Evolutionary conservation across 805 yeast genomes (phyloP).

Genomic region (Sugiyamaella americana): DNA sequence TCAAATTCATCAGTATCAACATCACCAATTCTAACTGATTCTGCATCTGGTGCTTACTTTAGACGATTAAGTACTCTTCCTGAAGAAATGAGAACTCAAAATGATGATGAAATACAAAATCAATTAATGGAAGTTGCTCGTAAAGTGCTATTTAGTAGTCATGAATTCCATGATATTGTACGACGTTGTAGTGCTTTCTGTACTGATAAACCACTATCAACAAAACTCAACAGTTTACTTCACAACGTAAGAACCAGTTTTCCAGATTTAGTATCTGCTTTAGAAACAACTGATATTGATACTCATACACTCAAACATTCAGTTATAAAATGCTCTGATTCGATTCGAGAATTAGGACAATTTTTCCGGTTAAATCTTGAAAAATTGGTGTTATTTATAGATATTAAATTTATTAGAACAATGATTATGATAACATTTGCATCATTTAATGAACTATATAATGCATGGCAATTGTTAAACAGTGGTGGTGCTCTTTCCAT

Average conservation of each 20-base stretch:
- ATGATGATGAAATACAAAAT: not conserved
- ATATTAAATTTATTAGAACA: constrained; percentile 59
- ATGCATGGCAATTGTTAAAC: constrained; percentile 50
- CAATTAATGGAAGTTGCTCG: constrained; percentile 44
- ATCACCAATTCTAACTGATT: constrained; percentile 13
- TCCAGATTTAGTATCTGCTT: constrained; percentile 44
- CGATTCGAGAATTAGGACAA: constrained; percentile 48
- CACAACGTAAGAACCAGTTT: constrained; percentile 14
- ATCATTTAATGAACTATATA: constrained; percentile 58
- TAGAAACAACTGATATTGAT: constrained; percentile 34
- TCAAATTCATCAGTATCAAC: constrained; percentile 5
- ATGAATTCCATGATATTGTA: constrained; percentile 46
- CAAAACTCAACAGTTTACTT: constrained; percentile 12
- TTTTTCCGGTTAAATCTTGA: constrained; percentile 44
- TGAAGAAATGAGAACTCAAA: constrained; percentile 35
- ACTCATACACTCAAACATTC: constrained; percentile 30
- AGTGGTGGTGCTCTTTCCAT: not conserved
- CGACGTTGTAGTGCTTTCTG: constrained; percentile 19
- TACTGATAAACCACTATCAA: constrained; percentile 12
- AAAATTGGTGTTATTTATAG: constrained; percentile 49
- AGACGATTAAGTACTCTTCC: constrained; percentile 59
- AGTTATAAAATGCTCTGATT: constrained; percentile 35
- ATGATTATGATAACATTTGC: constrained; percentile 55
- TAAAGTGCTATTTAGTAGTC: constrained; percentile 54
- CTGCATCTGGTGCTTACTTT: constrained; percentile 44